Evolutionary conservation across 2,329 filamentous ascomycete genomes (phyloP).

Genomic region (Pezicula neosporulosa): DNA sequence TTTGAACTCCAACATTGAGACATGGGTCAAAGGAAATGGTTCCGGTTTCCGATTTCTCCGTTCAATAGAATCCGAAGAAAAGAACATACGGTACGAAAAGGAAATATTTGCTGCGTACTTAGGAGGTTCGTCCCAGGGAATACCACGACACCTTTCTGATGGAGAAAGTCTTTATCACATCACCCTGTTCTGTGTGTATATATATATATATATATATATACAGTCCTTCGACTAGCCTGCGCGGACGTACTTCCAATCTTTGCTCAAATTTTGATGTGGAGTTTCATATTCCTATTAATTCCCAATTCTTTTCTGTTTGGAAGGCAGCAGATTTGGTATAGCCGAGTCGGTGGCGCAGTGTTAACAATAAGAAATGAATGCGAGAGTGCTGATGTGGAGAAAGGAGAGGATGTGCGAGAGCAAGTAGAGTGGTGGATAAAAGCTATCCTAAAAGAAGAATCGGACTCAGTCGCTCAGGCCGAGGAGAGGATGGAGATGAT

Average conservation of each 20-base stretch:
- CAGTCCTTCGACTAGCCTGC: background rate
- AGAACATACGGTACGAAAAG: background rate
- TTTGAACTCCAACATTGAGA: too few relatives aligned
- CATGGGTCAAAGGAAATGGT: too few relatives aligned
- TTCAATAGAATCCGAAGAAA: background rate
- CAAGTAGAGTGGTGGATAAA: conserved; percentile 3
- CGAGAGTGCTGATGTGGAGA: background rate
- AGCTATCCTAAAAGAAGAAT: background rate
- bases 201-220: too few relatives aligned
- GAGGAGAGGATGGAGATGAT: conserved; percentile 9
- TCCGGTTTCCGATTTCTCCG: background rate
- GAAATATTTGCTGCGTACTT: background rate
- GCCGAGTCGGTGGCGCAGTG: background rate
- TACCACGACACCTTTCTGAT: background rate
- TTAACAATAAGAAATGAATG: background rate
- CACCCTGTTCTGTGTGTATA: too few relatives aligned
- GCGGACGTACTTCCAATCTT: too few relatives aligned
- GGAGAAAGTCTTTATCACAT: too few relatives aligned
- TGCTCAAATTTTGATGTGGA: background rate
- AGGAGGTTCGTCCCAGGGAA: background rate
- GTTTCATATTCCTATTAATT: background rate
- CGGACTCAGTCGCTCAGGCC: background rate
- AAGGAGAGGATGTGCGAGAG: background rate
- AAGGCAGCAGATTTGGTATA: background rate
- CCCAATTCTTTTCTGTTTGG: background rate